Evolutionary conservation across 257 asterid species (phyloP).

Genomic region (Solanum lignicaule): DNA sequence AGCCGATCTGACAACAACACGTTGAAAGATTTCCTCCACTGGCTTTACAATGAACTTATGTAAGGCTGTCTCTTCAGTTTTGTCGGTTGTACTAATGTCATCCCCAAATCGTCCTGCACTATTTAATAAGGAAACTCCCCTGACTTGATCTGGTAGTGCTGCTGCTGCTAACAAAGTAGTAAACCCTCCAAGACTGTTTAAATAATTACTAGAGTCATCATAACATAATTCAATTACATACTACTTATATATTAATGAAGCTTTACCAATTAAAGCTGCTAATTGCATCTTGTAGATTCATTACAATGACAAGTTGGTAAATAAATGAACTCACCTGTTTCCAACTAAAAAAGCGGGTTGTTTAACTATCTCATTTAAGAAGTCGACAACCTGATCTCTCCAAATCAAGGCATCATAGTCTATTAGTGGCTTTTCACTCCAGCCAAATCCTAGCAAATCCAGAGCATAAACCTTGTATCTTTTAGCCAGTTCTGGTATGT

Average conservation of each 20-base stretch:
- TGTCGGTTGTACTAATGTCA: conserved; percentile 14
- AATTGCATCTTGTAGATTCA: background rate
- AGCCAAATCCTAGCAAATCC: conserved; percentile 88
- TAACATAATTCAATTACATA: background rate
- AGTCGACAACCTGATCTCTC: conserved; percentile 91
- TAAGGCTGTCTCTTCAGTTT: conserved; percentile 39
- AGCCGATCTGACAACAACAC: conserved; percentile 57
- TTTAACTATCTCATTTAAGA: conserved; percentile 63
- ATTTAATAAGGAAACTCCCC: conserved; percentile 64
- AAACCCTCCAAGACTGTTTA: conserved; percentile 89
- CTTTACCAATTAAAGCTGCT: background rate
- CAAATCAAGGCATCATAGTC: conserved; percentile 85
- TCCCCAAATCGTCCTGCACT: conserved; percentile 86
- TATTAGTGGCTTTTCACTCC: conserved; percentile 89
- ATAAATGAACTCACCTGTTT: conserved; percentile 40
- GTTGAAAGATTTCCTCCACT: conserved; percentile 64
- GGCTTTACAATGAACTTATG: conserved; percentile 54
- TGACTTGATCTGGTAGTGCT: conserved; percentile 53
- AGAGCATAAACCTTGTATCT: conserved; percentile 77
- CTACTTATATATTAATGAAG: background rate
- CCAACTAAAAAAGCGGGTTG: conserved; percentile 87
- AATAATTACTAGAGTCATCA: background rate
- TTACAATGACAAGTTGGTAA: background rate
- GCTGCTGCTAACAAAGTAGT: conserved; percentile 81
- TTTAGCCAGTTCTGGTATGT: conserved; percentile 80